phyloP scores from a whole-genome alignment of 768 basidiomycete species.

The Suillus decipiens region DNA sequence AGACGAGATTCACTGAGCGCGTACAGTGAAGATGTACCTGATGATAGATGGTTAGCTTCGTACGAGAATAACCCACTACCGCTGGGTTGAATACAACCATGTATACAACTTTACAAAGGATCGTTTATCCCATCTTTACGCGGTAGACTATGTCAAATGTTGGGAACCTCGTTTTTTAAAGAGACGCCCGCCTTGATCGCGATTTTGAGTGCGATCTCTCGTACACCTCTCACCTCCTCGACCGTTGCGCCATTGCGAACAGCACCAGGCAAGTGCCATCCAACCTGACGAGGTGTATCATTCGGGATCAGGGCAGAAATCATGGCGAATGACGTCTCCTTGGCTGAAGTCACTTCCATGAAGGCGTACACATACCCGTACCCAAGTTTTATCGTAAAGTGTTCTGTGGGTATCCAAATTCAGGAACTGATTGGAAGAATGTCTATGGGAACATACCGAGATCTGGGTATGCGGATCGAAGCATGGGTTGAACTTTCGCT shows the following conservation, averaged over 20 bases:
- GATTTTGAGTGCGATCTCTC: constrained; percentile 55
- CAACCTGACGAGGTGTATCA: constrained; percentile 63
- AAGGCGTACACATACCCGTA: constrained; percentile 60
- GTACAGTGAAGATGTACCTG: too few species aligned
- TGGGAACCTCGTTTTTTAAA: constrained; percentile 58
- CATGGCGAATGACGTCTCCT: constrained; percentile 61
- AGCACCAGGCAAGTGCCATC: constrained; percentile 66
- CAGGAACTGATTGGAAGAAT: constrained; percentile 2
- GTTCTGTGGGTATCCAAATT: constrained; percentile 38
- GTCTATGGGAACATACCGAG: constrained; percentile 46
- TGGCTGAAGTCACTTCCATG: constrained; percentile 44
- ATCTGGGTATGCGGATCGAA: constrained; percentile 60
- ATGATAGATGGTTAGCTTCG: too few species aligned
- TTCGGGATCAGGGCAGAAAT: constrained; percentile 62
- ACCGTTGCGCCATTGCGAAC: constrained; percentile 53
- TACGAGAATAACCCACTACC: too few species aligned
- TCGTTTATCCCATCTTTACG: background rate
- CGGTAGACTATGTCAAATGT: constrained; percentile 27
- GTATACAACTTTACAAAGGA: background rate
- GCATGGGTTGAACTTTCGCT: constrained; percentile 44
- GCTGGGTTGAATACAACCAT: background rate
- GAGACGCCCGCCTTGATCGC: constrained; percentile 47
- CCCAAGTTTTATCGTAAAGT: constrained; percentile 52
- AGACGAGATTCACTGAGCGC: too few species aligned
- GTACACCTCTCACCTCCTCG: constrained; percentile 54